Base-by-base conservation (phyloP, 164 flowering plant species). In the Tetracentron sinense region DNA sequence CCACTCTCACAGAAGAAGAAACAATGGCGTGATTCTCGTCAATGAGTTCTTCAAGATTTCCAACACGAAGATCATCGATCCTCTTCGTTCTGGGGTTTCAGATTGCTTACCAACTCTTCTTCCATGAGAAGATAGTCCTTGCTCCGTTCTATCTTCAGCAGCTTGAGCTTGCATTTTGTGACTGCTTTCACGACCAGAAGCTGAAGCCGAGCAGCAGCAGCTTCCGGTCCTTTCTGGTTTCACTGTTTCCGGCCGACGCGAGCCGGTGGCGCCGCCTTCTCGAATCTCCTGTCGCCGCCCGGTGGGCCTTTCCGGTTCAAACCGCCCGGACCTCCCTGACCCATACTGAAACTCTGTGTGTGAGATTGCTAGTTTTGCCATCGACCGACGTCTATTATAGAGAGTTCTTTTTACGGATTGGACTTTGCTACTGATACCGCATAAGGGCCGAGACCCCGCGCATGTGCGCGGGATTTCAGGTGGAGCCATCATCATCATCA, bases 11-110 rank as follows among this genome's bases (percentile, higher is more conserved):
- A 14, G 76, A 72, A 28, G 74, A 69, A 54, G 77, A 72, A 44
- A 76, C 77, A 46, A 76, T 76, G 17, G 77, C 79, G 31, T 76
- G 79, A 58, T 73, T 76, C 76, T 76, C 79, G 64, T 76, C 79
- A 51, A 76, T 76, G 64, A 76, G 42, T 67, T 76, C 79, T 66
- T 76, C 79, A 55, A 76, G 46, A 56, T 60, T 76, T 58, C 79
- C 79, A 2, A 76, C 79, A 27, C 79, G 57, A 27, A 76, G 65
- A 57, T 76, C 79, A 69, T 28, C 79, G 52, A 28, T 76, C 79
- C 67, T 76, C 79, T 59, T 76, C 79, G 21, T 73, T 70, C 66
- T 76, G 77, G 0, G 77, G 77, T 64, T 73, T 76, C 54, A 72
- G 79, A 55, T 73, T 73, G 2, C 72, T 71, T 8, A 76, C 79